A percentile compares a stretch with the other conserved stretches of the same genome.
Conservation (phyloP, 257 asterid species). For the Linderniella brevidens region DNA sequence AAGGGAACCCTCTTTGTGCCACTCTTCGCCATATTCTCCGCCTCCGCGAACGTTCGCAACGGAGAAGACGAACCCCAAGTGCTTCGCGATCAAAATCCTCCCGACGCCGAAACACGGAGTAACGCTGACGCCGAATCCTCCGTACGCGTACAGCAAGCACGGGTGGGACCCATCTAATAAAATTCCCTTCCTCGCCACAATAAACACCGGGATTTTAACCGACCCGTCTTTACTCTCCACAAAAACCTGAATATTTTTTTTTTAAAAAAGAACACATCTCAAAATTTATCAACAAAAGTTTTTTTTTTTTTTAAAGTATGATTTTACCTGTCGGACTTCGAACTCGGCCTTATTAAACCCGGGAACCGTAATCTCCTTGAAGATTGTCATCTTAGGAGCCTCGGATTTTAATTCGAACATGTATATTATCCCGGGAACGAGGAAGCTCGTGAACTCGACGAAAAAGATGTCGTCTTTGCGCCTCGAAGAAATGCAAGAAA, state of each 20-base stretch:
- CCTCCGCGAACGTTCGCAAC: conserved; percentile 97
- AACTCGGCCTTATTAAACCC: conserved; percentile 66
- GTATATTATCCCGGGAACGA: conserved; percentile 69
- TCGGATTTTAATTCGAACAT: conserved; percentile 41
- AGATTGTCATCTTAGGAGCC: conserved; percentile 44
- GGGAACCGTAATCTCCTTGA: conserved; percentile 60
- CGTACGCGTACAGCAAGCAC: conserved; percentile 71
- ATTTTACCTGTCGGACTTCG: conserved; percentile 56
- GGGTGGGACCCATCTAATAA: conserved; percentile 79
- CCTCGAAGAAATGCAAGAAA: conserved; percentile 48
- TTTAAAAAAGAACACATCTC: neutral
- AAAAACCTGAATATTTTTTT: conserved; percentile 31
- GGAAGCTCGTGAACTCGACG: conserved; percentile 69
- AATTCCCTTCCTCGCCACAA: conserved; percentile 65
- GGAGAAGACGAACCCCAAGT: conserved; percentile 59
- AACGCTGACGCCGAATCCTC: conserved; percentile 71
- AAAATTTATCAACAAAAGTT: neutral
- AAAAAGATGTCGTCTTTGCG: conserved; percentile 47
- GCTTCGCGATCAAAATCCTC: conserved; percentile 49
- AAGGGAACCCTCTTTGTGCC: conserved; percentile 91
- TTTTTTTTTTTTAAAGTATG: neutral
- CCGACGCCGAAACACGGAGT: conserved; percentile 50
- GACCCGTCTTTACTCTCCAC: conserved; percentile 81
- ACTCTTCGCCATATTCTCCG: conserved; percentile 95
- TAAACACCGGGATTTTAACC: conserved; percentile 53